These are phyloP conservation scores for Myriosclerotinia scirpicola DNA, from an alignment of 2,329 filamentous ascomycete genomes.

Conservation along the genomic window DNA sequence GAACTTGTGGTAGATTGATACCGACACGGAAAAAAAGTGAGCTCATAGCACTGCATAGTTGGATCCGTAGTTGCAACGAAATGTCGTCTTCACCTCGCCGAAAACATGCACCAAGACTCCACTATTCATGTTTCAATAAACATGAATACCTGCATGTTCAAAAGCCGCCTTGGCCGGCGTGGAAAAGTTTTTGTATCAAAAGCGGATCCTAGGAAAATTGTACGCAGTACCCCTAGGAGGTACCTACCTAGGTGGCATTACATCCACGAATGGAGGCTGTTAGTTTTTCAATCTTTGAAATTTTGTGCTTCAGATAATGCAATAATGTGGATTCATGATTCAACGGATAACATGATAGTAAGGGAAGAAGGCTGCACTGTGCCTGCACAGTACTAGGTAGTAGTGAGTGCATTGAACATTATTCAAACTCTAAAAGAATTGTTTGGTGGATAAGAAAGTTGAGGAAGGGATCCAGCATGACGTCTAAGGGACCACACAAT, in stretches of 20 bases:
- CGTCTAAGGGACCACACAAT: conserved; percentile 12
- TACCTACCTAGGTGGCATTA: not conserved
- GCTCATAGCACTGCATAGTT: conserved; percentile 17
- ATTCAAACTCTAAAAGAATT: conserved; percentile 5
- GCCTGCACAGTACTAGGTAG: not conserved
- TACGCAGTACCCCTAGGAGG: not conserved
- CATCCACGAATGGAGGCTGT: conserved; percentile 6
- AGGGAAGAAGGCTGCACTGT: not conserved
- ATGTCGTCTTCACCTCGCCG: conserved; percentile 12
- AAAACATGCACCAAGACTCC: conserved; percentile 5
- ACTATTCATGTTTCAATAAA: conserved; percentile 26
- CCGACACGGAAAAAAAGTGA: conserved; percentile 14
- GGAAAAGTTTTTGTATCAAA: conserved; percentile 35
- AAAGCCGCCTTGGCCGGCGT: conserved; percentile 29
- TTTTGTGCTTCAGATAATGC: conserved; percentile 28
- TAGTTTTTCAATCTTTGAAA: conserved; percentile 15
- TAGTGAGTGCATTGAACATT: no score
- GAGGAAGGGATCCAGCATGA: conserved; percentile 24
- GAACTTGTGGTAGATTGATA: not conserved
- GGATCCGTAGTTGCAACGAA: conserved; percentile 18
- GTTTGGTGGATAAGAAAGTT: conserved; percentile 21
- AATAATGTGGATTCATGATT: conserved; percentile 27
- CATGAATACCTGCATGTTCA: conserved; percentile 25
- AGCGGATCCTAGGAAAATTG: conserved; percentile 29
- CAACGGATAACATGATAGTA: not conserved